Evolutionary conservation across 805 yeast genomes (phyloP).

Genomic region (Suhomyces vadensis): DNA sequence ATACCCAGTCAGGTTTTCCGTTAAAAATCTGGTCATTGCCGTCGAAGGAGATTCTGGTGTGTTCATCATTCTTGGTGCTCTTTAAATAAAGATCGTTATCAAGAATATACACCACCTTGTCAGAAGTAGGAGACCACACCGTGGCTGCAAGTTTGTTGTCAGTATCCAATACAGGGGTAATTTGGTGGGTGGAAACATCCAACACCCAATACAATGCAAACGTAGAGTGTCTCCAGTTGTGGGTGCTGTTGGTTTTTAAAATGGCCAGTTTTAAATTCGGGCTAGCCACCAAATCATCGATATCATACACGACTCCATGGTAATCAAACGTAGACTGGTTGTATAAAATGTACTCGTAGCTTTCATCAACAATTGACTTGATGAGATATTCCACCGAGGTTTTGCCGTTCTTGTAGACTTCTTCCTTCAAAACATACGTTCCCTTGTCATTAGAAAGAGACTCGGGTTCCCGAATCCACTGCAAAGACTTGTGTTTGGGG

Average conservation of each 20-base stretch:
- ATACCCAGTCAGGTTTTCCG: constrained; percentile 82
- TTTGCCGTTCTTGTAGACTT: constrained; percentile 25
- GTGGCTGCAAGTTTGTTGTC: constrained; percentile 47
- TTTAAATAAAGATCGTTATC: constrained; percentile 56
- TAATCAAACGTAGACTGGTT: constrained; percentile 48
- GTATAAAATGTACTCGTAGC: constrained; percentile 48
- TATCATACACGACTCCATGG: constrained; percentile 40
- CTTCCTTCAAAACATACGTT: constrained; percentile 50
- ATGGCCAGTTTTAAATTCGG: constrained; percentile 63
- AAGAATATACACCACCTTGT: constrained; percentile 54
- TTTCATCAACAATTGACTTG: constrained; percentile 49
- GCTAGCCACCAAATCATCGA: constrained; percentile 61
- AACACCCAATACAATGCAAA: constrained; percentile 46
- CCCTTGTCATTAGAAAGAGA: constrained; percentile 61
- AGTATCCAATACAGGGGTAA: constrained; percentile 14
- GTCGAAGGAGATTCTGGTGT: constrained; percentile 46
- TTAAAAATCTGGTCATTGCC: constrained; percentile 56
- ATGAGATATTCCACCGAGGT: constrained; percentile 52
- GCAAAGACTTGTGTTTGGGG: constrained; percentile 56
- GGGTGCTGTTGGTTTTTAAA: constrained; percentile 58
- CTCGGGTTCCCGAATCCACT: constrained; percentile 65
- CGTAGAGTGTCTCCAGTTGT: constrained; percentile 58
- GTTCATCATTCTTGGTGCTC: constrained; percentile 25
- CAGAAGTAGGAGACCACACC: constrained; percentile 62
- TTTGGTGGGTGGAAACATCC: constrained; percentile 22